These are phyloP conservation scores for Neoscytalidium dimidiatum DNA, from an alignment of 2,329 filamentous ascomycete genomes.

Conservation along the genomic window DNA sequence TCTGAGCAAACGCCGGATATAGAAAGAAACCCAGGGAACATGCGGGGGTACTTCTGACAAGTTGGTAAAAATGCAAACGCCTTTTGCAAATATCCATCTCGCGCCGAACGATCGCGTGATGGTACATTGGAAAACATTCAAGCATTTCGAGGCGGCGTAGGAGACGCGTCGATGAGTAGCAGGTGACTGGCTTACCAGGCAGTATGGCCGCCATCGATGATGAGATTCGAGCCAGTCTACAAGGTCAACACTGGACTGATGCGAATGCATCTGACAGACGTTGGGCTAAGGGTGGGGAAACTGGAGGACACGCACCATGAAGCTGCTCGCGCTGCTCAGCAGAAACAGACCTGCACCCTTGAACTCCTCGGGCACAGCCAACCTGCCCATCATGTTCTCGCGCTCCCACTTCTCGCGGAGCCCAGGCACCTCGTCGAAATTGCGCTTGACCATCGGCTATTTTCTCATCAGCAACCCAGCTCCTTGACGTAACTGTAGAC, in stretches of 20 bases:
- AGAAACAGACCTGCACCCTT: slow-evolving; percentile 37
- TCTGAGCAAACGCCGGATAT: too few species aligned
- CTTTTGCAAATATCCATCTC: too few species aligned
- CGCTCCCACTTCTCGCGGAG: slow-evolving; percentile 65
- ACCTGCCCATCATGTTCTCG: slow-evolving; percentile 73
- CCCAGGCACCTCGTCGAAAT: slow-evolving; percentile 74
- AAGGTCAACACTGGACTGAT: neutral
- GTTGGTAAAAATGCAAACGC: too few species aligned
- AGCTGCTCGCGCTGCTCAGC: slow-evolving; percentile 37
- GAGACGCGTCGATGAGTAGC: neutral
- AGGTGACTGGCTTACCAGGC: too few species aligned
- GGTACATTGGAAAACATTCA: neutral
- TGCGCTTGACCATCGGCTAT: slow-evolving; percentile 73
- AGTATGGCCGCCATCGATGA: slow-evolving; percentile 37
- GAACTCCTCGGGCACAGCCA: slow-evolving; percentile 37
- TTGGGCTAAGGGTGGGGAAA: neutral
- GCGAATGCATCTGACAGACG: neutral
- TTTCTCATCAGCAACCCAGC: neutral
- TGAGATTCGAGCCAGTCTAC: slow-evolving; percentile 34
- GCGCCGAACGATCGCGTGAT: too few species aligned
- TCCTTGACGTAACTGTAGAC: neutral
- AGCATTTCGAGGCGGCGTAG: too few species aligned
- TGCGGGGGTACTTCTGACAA: too few species aligned
- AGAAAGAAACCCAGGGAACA: too few species aligned
- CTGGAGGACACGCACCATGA: slow-evolving; percentile 30